Evolutionary conservation across 257 asterid genomes (phyloP), one percentile per base, ranked within the genome.

Genomic region (Fraxinus anomala): DNA sequence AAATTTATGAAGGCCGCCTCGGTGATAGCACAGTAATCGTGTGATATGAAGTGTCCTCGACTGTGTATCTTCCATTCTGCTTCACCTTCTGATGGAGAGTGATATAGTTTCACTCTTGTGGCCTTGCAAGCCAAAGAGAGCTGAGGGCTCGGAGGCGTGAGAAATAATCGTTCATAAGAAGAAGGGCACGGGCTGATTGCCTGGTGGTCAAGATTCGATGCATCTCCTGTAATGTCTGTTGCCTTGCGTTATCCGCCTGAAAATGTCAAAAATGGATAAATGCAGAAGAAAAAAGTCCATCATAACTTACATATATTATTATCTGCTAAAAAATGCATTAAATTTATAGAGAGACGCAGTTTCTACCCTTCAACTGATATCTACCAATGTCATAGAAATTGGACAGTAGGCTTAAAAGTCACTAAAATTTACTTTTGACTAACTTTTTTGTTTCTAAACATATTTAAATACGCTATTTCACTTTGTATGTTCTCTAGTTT

Each of bases 121-220:
- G 82, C 76, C 80, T 75, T 26, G 80, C 82, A 23, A 78, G 82
- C 85, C 82, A 82, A 14, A 82, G 74, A 30, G 85, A 77, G 72
- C 82, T 77, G 47, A 82, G 82, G 19, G 85, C 82, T 23, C 80
- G 73, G 17, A 82, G 85, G 65, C 82, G 72, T 21, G 82, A 74
- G 33, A 74, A 82, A 63, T 82, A 82, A 13, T 78, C 85, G 40
- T 79, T 74, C n/a, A 78, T 69, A 31, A 79, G 67, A 10, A 82
- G 77, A 70, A 82, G 77, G 0, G 82, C 82, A 23, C 82, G 85
- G 3, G 85, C 85, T 31, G 85, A 82, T 75, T 82, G 85, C 4
- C 70, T 75, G 34, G 77, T 78, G 36, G 82, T 82, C 74, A 82
- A 44, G 40, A 69, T 63, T 1, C 77, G 82, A 56, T 82, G 85